A percentile compares a stretch with the other conserved stretches of the same genome.
phyloP scores from a whole-genome alignment of 768 basidiomycete species.

The Lactarius indigo region DNA sequence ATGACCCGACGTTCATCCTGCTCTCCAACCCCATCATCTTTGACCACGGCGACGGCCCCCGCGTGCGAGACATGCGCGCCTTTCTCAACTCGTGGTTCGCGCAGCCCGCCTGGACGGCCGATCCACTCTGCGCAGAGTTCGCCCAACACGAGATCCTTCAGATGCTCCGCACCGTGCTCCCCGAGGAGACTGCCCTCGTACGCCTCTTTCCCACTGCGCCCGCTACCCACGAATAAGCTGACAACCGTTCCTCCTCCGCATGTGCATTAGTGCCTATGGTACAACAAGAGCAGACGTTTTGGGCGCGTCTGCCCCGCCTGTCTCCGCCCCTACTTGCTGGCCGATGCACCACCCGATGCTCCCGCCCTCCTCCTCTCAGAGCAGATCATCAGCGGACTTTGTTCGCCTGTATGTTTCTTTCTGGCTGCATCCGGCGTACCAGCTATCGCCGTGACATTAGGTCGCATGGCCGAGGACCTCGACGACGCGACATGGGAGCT shows the following conservation, averaged over 20 bases:
- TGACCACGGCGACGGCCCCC: slow-evolving; percentile 77
- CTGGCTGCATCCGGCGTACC: slow-evolving; percentile 66
- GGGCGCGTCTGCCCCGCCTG: slow-evolving; percentile 79
- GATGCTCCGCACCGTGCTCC: slow-evolving; percentile 66
- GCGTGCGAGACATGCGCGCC: slow-evolving; percentile 60
- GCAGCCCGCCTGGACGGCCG: slow-evolving; percentile 56
- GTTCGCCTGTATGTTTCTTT: slow-evolving; percentile 75
- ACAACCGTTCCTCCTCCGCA: background rate
- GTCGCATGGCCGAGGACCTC: slow-evolving; percentile 62
- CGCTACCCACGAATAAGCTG: background rate
- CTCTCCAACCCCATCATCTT: slow-evolving; percentile 55
- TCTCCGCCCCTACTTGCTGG: slow-evolving; percentile 64
- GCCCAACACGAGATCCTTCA: slow-evolving; percentile 70
- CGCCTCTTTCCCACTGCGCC: slow-evolving; percentile 29
- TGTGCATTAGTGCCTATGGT: slow-evolving; percentile 59
- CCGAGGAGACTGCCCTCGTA: slow-evolving; percentile 70
- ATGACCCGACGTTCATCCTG: slow-evolving; percentile 25
- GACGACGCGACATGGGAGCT: slow-evolving; percentile 61
- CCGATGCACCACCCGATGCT: slow-evolving; percentile 58
- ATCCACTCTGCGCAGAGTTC: slow-evolving; percentile 73
- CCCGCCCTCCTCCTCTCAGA: slow-evolving; percentile 50
- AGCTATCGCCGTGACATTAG: slow-evolving; percentile 63
- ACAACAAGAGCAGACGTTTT: slow-evolving; percentile 73
- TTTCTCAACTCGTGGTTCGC: slow-evolving; percentile 70
- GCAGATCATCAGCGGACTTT: slow-evolving; percentile 73